phyloP scores from a whole-genome alignment of 345 rosid genomes.

The Lenwebbia sp. region DNA sequence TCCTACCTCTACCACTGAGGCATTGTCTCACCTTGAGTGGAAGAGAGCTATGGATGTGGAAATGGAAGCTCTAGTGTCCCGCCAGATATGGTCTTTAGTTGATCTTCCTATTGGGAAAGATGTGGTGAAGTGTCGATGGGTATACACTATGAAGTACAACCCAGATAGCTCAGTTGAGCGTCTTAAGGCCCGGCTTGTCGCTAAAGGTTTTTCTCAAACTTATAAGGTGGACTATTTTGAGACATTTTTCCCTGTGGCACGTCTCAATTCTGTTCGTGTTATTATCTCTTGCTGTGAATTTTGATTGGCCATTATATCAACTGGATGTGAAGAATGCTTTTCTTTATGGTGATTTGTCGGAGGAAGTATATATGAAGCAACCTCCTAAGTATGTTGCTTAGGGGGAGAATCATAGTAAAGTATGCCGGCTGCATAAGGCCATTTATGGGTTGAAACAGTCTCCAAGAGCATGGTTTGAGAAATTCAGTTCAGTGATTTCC shows the following conservation, averaged over 20 bases:
- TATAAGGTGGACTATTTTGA: background rate
- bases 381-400: background rate
- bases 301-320: background rate
- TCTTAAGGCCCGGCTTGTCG: background rate
- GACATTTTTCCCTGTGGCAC: background rate
- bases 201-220: no score
- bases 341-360: background rate
- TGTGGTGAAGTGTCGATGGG: background rate
- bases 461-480: background rate
- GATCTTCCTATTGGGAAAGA: background rate
- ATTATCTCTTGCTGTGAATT: background rate
- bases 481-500: accelerated
- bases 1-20: background rate
- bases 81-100: accelerated
- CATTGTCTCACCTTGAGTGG: no score
- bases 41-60: background rate
- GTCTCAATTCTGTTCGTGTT: background rate
- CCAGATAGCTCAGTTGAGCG: background rate
- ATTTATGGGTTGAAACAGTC: no score
- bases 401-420: background rate
- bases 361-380: background rate
- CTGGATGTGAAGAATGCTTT: background rate
- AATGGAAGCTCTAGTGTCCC: background rate
- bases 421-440: no score
- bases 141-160: no score